Evolutionary conservation across 305 asterid species (phyloP).

Genomic region (Plantago coronopus): DNA sequence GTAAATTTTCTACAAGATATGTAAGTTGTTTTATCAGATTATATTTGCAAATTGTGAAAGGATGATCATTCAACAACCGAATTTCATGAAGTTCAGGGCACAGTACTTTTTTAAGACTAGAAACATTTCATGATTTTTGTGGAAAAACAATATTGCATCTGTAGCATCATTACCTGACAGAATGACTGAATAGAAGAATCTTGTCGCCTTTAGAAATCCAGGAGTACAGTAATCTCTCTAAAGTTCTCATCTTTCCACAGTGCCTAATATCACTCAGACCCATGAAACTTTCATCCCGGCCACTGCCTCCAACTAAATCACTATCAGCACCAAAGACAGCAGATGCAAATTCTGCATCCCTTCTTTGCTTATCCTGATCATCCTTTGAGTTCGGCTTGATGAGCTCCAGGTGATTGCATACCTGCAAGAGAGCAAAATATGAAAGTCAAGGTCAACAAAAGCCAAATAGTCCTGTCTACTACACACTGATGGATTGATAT

Average conservation of each 20-base stretch:
- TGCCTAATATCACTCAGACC: constrained; percentile 82
- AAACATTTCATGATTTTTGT: background rate
- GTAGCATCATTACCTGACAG: constrained; percentile 60
- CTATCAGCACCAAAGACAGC: constrained; percentile 65
- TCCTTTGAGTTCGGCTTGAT: constrained; percentile 87
- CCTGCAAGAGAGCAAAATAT: constrained; percentile 33
- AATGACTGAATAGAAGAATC: constrained; percentile 94
- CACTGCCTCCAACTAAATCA: constrained; percentile 73
- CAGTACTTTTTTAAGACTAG: background rate
- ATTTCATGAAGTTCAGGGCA: background rate
- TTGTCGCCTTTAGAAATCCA: constrained; percentile 84
- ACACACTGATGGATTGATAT: background rate
- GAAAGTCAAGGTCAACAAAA: constrained; percentile 8
- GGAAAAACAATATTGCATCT: background rate
- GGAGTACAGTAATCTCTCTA: constrained; percentile 74
- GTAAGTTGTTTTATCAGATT: background rate
- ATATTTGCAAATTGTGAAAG: background rate
- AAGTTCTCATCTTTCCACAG: constrained; percentile 94
- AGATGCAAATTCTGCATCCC: constrained; percentile 75
- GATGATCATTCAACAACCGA: background rate
- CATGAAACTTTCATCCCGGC: constrained; percentile 77
- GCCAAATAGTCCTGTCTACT: constrained; percentile 3
- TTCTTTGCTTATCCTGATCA: constrained; percentile 73
- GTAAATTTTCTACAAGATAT: background rate
- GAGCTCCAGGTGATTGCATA: constrained; percentile 96